Percentiles rank a stretch among this genome's conserved stretches.
Evolutionary conservation across 768 basidiomycete species (phyloP).

Genomic region (Amanita subjunquillea): DNA sequence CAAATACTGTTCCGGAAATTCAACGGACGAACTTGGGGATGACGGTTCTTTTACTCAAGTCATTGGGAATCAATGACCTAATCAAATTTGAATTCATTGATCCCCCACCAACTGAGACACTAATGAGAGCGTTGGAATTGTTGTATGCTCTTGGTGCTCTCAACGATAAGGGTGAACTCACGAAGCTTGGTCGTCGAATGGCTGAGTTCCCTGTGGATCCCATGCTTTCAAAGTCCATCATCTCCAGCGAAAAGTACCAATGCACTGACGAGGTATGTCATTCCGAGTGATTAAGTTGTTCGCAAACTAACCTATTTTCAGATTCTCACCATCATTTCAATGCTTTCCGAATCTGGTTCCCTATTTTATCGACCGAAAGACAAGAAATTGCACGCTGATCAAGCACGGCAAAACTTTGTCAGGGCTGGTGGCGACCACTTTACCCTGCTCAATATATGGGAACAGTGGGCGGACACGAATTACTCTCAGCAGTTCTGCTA

Average conservation of each 20-base stretch:
- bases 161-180: slow-evolving; percentile 93
- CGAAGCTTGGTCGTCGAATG: slow-evolving; percentile 95
- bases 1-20: slow-evolving; percentile 97
- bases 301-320: slow-evolving; percentile 16
- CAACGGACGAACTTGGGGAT: slow-evolving; percentile 96
- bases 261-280: slow-evolving; percentile 88
- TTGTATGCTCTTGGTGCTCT: slow-evolving; percentile 93
- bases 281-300: not conserved
- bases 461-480: slow-evolving; percentile 97
- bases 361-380: slow-evolving; percentile 97
- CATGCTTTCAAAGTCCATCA: slow-evolving; percentile 93
- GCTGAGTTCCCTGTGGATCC: slow-evolving; percentile 99
- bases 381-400: slow-evolving; percentile 95
- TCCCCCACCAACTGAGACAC: slow-evolving; percentile 94
- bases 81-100: slow-evolving; percentile 99
- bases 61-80: slow-evolving; percentile 95
- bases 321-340: slow-evolving; percentile 94
- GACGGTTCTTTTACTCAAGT: slow-evolving; percentile 92
- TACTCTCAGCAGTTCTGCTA: slow-evolving; percentile 97
- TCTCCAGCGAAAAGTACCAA: slow-evolving; percentile 86
- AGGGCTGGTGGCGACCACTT: slow-evolving; percentile 97
- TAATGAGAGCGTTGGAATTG: slow-evolving; percentile 89
- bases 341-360: slow-evolving; percentile 93
- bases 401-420: slow-evolving; percentile 95
- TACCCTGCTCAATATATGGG: slow-evolving; percentile 95